Conservation (phyloP, 163 green algal genomes). For the Coccomyxa subellipsoidea region DNA sequence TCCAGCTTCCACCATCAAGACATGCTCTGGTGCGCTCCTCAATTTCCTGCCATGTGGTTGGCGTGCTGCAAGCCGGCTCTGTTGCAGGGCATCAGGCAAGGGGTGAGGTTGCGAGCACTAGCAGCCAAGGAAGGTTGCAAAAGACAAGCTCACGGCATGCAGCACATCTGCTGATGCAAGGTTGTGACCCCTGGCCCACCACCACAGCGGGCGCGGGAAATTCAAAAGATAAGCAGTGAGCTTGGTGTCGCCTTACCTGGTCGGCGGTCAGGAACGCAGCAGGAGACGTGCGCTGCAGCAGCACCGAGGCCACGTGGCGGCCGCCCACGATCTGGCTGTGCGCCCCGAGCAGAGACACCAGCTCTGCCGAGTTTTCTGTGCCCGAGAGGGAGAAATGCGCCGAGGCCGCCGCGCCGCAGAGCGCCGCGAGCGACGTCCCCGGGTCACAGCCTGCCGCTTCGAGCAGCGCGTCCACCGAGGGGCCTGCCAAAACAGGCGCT, state of each 20-base stretch:
- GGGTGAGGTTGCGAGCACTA: no score
- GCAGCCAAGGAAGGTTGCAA: no score
- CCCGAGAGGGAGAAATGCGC: conserved; percentile 1
- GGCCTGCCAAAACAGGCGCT: background rate
- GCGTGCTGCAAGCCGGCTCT: no score
- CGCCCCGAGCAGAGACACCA: conserved; percentile 20
- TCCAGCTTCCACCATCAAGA: no score
- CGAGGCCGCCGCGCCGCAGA: background rate
- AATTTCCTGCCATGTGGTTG: background rate
- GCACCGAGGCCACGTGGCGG: background rate
- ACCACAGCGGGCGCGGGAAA: no score
- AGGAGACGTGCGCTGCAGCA: conserved; percentile 16
- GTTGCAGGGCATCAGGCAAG: no score
- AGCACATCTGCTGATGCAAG: background rate
- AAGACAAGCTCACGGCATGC: no score
- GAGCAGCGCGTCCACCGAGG: background rate
- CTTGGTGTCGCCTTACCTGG: no score
- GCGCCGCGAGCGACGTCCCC: background rate
- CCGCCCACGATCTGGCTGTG: conserved; percentile 19
- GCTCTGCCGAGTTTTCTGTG: background rate
- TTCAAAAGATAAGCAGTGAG: background rate
- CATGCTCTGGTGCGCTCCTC: no score
- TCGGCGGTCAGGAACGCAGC: conserved; percentile 14
- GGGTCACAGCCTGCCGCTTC: background rate
- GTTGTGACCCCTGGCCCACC: no score